Evolutionary conservation across 805 yeast species (phyloP).

Genomic region (Candida xyloterini): DNA sequence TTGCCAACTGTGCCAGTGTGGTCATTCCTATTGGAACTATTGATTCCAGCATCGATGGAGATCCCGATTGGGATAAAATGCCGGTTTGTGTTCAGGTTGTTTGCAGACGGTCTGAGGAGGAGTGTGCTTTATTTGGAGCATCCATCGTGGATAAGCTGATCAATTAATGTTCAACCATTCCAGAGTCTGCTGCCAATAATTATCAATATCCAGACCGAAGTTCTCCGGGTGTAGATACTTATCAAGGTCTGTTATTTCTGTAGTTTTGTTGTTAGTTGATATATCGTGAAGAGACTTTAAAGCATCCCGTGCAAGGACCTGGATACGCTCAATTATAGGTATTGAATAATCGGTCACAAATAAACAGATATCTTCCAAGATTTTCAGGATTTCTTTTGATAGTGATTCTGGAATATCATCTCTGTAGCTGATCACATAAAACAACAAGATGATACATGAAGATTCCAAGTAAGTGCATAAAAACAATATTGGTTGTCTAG

Average conservation of each 20-base stretch:
- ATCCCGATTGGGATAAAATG: conserved; percentile 45
- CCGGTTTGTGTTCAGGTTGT: conserved; percentile 67
- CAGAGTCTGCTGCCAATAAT: conserved; percentile 11
- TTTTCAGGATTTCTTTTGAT: neutral
- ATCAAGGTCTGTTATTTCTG: neutral
- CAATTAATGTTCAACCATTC: conserved; percentile 5
- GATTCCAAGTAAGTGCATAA: neutral
- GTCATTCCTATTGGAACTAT: conserved; percentile 58
- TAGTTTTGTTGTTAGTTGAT: neutral
- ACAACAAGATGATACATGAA: conserved; percentile 11
- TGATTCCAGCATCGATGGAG: conserved; percentile 39
- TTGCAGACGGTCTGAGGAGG: conserved; percentile 60
- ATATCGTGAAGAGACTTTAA: neutral
- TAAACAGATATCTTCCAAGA: neutral
- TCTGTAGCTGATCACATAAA: neutral
- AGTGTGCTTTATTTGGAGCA: conserved; percentile 39
- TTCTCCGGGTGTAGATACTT: neutral
- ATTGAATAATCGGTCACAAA: neutral
- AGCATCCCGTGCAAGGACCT: neutral
- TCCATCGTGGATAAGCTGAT: conserved; percentile 7
- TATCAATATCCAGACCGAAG: conserved; percentile 11
- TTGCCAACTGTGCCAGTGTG: conserved; percentile 48
- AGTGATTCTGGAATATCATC: neutral
- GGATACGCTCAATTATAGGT: neutral
- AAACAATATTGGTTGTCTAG: conserved; percentile 5